Conservation (phyloP, 1,139 yeast genomes). For the Debaryomyces robertsiae region DNA sequence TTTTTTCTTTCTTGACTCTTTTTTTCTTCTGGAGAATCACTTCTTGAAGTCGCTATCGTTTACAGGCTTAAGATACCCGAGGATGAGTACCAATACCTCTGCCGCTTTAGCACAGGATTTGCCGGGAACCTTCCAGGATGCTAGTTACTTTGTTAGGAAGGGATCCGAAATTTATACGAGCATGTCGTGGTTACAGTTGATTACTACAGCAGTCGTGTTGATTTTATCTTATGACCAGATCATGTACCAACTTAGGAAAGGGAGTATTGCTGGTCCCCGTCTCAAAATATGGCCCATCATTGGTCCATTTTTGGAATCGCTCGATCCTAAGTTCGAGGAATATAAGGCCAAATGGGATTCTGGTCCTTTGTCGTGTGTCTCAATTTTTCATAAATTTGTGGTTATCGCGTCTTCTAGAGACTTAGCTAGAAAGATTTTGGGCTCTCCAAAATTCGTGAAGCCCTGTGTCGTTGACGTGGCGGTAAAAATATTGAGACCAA, state of each 20-base stretch:
- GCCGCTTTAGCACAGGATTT: constrained; percentile 17
- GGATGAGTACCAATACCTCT: constrained; percentile 20
- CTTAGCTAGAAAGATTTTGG: constrained; percentile 83
- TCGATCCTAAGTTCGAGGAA: constrained; percentile 94
- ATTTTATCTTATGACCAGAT: constrained; percentile 78
- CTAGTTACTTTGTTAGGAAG: constrained; percentile 2
- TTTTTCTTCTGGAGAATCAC: background rate
- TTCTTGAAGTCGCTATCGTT: constrained; percentile 5
- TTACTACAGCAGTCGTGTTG: constrained; percentile 51
- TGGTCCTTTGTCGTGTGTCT: constrained; percentile 93
- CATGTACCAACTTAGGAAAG: constrained; percentile 74
- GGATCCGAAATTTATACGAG: constrained; percentile 9
- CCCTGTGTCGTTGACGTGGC: constrained; percentile 99
- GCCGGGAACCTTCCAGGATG: constrained; percentile 3
- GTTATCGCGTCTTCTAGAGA: constrained; percentile 93
- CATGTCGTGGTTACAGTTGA: constrained; percentile 24
- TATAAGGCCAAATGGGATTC: constrained; percentile 92
- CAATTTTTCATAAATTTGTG: constrained; percentile 96
- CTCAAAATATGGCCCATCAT: constrained; percentile 90
- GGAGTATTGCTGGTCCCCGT: constrained; percentile 85
- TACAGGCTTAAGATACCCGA: background rate
- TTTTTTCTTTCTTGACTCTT: constrained; percentile 1
- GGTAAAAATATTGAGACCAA: constrained; percentile 84
- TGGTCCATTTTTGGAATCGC: constrained; percentile 94
- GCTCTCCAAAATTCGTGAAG: constrained; percentile 83